These are phyloP conservation scores for Fusarium albidum DNA, from an alignment of 2,329 filamentous ascomycete genomes.

Conservation along the genomic window DNA sequence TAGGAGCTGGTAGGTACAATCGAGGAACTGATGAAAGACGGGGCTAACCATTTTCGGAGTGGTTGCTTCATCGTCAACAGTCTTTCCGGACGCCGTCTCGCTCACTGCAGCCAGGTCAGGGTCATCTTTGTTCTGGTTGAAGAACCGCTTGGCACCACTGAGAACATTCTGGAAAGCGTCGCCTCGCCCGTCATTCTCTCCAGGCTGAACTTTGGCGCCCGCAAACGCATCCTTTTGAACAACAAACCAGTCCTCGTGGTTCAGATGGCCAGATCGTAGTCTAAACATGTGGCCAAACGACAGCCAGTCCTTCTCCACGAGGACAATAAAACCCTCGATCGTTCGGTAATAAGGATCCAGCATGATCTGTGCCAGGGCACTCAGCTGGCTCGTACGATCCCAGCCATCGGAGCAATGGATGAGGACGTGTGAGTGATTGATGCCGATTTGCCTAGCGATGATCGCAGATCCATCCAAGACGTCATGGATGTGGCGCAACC, in stretches of 20 bases:
- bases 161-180: constrained; percentile 89
- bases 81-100: constrained; percentile 49
- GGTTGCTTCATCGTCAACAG: constrained; percentile 71
- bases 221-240: constrained; percentile 82
- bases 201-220: constrained; percentile 68
- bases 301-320: constrained; percentile 97
- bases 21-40: constrained; percentile 97
- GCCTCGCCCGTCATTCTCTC: constrained; percentile 66
- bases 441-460: constrained; percentile 86
- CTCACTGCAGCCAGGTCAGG: constrained; percentile 67
- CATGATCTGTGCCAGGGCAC: constrained; percentile 89
- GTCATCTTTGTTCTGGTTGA: constrained; percentile 71
- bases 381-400: constrained; percentile 96
- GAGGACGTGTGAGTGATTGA: constrained; percentile 92
- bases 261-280: constrained; percentile 86
- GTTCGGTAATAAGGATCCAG: constrained; percentile 96
- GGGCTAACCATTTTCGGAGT: constrained; percentile 91
- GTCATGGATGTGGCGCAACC: constrained; percentile 87
- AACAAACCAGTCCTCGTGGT: constrained; percentile 92
- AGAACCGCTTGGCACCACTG: constrained; percentile 90
- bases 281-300: constrained; percentile 99
- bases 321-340: constrained; percentile 89
- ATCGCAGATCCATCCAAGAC: constrained; percentile 85
- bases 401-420: constrained; percentile 99
- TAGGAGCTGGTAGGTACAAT: constrained; percentile 90